Conservation (phyloP, 345 rosid species). For the Hibiscus trionum region DNA sequence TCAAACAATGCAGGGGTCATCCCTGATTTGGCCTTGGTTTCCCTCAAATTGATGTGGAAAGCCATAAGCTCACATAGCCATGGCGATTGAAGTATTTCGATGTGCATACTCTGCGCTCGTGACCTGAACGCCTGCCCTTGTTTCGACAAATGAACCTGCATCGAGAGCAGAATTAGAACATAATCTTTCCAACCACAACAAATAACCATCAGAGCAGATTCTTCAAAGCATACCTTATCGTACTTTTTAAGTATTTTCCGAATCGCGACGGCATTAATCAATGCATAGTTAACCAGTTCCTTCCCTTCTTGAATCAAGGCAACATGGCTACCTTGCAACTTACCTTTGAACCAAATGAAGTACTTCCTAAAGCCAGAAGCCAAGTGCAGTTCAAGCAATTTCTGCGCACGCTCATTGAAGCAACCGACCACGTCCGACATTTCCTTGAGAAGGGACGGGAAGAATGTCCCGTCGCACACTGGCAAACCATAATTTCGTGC, state of each 20-base stretch:
- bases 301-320: slow-evolving; percentile 73
- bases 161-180: not conserved
- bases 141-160: slow-evolving; percentile 77
- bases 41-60: slow-evolving; percentile 78
- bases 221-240: slow-evolving; percentile 55
- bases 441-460: slow-evolving; percentile 76
- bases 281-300: slow-evolving; percentile 78
- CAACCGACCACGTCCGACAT: slow-evolving; percentile 79
- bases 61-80: slow-evolving; percentile 97
- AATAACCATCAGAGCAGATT: not conserved
- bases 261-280: slow-evolving; percentile 74
- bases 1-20: slow-evolving; percentile 49
- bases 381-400: slow-evolving; percentile 79
- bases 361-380: slow-evolving; percentile 72
- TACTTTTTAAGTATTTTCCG: slow-evolving; percentile 91
- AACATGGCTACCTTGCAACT: slow-evolving; percentile 36
- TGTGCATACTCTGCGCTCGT: slow-evolving; percentile 69
- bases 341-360: slow-evolving; percentile 65
- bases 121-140: slow-evolving; percentile 95
- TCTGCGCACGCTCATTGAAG: slow-evolving; percentile 71
- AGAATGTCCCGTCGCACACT: slow-evolving; percentile 93
- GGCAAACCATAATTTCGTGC: not conserved
- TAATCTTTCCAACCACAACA: slow-evolving; percentile 26
- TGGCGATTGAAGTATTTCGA: slow-evolving; percentile 90
- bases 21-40: slow-evolving; percentile 35